Conservation (phyloP, 306 rosid genomes). For the Mucuna pruriens region DNA sequence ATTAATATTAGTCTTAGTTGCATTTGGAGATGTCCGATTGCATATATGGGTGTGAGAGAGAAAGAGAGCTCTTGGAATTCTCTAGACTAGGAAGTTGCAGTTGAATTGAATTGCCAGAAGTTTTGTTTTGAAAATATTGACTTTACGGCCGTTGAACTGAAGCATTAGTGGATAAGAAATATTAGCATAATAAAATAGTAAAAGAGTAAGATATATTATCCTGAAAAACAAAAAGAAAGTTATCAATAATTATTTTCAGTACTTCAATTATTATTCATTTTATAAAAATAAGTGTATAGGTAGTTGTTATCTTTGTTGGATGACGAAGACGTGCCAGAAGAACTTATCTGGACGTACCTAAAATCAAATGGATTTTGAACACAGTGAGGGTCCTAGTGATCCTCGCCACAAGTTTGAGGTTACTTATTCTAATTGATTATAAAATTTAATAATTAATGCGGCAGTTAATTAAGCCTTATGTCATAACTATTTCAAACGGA, state of each 20-base stretch:
- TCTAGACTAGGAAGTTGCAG: not conserved
- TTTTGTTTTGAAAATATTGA: not conserved
- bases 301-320: conserved; percentile 47
- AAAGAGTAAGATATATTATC: conserved; percentile 49
- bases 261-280: not conserved
- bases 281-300: not conserved
- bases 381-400: conserved; percentile 3
- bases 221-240: not conserved
- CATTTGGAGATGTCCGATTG: not conserved
- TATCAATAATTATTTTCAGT: not conserved
- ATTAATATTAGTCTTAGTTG: no score
- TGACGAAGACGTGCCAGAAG: conserved; percentile 58
- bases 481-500: not conserved
- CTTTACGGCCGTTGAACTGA: not conserved
- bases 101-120: not conserved
- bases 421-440: not conserved
- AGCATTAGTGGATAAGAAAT: conserved; percentile 36
- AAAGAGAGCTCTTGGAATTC: not conserved
- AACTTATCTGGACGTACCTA: conserved; percentile 59
- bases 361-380: conserved; percentile 34
- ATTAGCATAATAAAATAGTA: conserved; percentile 11
- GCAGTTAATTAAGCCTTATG: conserved; percentile 15
- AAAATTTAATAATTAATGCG: not conserved
- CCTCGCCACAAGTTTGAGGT: conserved; percentile 41
- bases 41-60: not conserved